Conservation (phyloP, 2,329 filamentous ascomycete genomes). For the Tetracladium maxilliforme region DNA sequence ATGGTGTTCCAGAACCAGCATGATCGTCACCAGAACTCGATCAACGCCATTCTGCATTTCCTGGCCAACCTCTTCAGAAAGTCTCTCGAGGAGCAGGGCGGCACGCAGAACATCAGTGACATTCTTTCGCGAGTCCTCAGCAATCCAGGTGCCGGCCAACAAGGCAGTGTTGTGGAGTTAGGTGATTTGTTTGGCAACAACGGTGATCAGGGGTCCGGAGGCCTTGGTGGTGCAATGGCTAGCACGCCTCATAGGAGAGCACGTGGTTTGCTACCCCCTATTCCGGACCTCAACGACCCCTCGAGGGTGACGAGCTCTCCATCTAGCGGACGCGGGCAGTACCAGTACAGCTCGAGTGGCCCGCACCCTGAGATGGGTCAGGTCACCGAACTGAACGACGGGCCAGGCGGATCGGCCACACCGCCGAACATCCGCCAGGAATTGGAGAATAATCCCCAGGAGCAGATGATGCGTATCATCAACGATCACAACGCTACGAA, state of each 20-base stretch:
- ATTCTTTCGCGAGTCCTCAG: conserved; percentile 65
- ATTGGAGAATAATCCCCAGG: conserved; percentile 40
- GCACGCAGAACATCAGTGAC: conserved; percentile 64
- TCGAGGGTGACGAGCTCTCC: neutral
- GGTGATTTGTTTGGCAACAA: conserved; percentile 42
- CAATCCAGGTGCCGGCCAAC: conserved; percentile 29
- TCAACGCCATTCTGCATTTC: conserved; percentile 97
- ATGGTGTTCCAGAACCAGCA: conserved; percentile 82
- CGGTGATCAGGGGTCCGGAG: conserved; percentile 8
- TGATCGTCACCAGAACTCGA: conserved; percentile 94
- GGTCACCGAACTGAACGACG: conserved; percentile 46
- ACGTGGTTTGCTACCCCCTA: conserved; percentile 5
- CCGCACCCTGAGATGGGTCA: conserved; percentile 29
- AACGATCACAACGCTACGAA: conserved; percentile 45
- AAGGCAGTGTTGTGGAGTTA: conserved; percentile 45
- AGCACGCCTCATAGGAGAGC: conserved; percentile 12
- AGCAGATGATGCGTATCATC: conserved; percentile 51
- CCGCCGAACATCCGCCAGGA: conserved; percentile 38
- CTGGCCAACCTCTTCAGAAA: conserved; percentile 93
- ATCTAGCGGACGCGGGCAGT: conserved; percentile 12
- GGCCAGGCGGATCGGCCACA: conserved; percentile 25
- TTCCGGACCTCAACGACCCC: neutral
- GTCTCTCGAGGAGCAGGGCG: conserved; percentile 72
- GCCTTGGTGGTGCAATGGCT: conserved; percentile 6
- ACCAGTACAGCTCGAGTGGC: conserved; percentile 12